A percentile compares a stretch with the other conserved stretches of the same genome.
These are phyloP conservation scores for Emmonsiellopsis sp. DNA, from an alignment of 2,329 filamentous ascomycete species.

Conservation along the genomic window DNA sequence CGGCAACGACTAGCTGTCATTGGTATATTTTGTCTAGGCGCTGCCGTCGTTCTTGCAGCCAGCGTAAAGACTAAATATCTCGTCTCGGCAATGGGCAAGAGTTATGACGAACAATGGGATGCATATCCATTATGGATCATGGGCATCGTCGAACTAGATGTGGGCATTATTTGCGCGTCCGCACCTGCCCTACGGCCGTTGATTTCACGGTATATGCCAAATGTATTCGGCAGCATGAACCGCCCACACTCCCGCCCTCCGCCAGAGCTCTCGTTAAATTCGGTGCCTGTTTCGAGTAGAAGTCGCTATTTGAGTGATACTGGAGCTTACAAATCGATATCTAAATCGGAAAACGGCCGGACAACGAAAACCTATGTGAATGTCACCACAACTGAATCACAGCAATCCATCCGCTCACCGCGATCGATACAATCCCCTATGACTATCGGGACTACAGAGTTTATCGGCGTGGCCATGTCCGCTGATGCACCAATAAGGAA, in stretches of 20 bases:
- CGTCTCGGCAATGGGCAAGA: background rate
- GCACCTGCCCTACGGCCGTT: background rate
- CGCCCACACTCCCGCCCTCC: background rate
- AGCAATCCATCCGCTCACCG: background rate
- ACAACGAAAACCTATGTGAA: background rate
- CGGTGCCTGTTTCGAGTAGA: background rate
- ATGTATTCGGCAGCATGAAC: background rate
- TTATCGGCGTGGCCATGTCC: background rate
- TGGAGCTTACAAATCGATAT: background rate
- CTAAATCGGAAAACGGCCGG: background rate
- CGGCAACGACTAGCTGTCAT: conserved; percentile 1
- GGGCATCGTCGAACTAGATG: conserved; percentile 3
- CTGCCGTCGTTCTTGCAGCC: background rate
- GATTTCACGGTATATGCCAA: background rate
- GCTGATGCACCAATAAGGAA: background rate
- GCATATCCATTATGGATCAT: conserved; percentile 4
- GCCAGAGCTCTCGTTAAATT: background rate
- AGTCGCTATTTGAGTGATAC: background rate
- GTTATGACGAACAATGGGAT: conserved; percentile 3
- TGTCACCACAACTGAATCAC: background rate
- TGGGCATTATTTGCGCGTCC: conserved; percentile 4
- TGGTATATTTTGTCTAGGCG: background rate
- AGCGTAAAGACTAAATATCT: background rate
- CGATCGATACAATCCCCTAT: background rate
- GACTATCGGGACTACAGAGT: background rate